Base-by-base conservation (phyloP, 208 protist genomes). In the Endotrypanum monterogeii region DNA sequence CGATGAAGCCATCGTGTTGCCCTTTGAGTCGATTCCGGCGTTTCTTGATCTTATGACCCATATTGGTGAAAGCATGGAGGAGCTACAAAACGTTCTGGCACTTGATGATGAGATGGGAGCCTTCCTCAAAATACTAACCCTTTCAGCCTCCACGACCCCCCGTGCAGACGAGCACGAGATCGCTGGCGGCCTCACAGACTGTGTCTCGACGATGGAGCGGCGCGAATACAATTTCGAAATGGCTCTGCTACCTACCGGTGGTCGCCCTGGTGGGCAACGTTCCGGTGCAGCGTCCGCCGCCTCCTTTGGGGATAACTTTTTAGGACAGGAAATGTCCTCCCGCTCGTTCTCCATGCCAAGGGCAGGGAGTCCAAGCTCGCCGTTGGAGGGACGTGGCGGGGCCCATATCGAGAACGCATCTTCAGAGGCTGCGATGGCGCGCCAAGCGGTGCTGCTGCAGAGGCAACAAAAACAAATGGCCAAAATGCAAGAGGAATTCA, bases 21-120 rank as follows among this genome's bases (percentile, higher is more conserved):
- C 90, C 1, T 97, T 95, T 77, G 70, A 78, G 25, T 92, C 70
- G 56, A 71, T 97, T n/a, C 73, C 84, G 60, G 71, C 76, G 18
- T 70, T 92, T 28, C 9, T 90, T 0, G 84, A 93, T 12, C 30
- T 95, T 6, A 73, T 94, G 16, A 76, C 69, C 23, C 32, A 62
- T 3, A 78, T 95, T 23, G 88, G 89, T 51, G 32, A 23, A 0
- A 83, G 92, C 56, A 89, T 94, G 74, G 79, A 87, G 39, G 72
- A 85, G 39, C 83, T 96, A 52, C 89, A 92, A 78, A 52, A 57
- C 14, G 81, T 81, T 0, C 71, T 94, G 30, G 93, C 83, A 55
- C 86, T 97, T 52, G 88, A 97, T 51, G 88, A 95, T 71, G 93
- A 97, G 71, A 93, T 94, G 78, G 82, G 83, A 3, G 90, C 93